Evolutionary conservation across 768 basidiomycete genomes (phyloP).

Genomic region (Naganishia onofrii): DNA sequence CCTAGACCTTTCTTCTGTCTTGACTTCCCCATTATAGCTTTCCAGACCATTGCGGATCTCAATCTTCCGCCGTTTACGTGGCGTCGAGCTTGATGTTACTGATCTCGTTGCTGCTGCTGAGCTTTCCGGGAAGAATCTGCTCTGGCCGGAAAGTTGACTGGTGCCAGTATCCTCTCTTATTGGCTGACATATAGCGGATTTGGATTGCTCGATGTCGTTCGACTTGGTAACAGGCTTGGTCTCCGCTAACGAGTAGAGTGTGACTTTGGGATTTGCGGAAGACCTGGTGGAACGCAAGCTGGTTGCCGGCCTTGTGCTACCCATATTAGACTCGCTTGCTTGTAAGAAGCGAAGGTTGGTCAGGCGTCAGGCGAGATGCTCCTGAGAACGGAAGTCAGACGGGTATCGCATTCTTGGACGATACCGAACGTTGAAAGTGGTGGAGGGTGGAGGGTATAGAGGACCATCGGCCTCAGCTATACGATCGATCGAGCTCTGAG

Average conservation of each 20-base stretch:
- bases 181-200: not conserved
- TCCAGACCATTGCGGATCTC: not conserved
- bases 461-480: no score
- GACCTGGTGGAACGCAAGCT: not conserved
- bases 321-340: not conserved
- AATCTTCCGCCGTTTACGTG: conserved; percentile 8
- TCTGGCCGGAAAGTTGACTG: not conserved
- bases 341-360: not conserved
- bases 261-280: not conserved
- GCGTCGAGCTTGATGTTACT: not conserved
- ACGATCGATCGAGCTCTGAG: no score
- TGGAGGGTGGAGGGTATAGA: no score
- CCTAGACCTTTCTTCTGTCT: not conserved
- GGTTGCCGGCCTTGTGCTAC: not conserved
- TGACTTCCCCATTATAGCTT: no score
- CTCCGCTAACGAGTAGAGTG: not conserved
- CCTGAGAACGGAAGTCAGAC: no score
- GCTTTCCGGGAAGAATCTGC: conserved; percentile 1
- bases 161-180: not conserved
- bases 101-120: not conserved
- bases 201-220: not conserved
- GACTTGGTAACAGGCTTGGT: not conserved
- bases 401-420: no score
- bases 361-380: no score
- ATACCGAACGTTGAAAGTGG: no score